These are phyloP conservation scores for Sodiomyces alkalinus DNA, from an alignment of 2,329 filamentous ascomycete genomes.

Conservation along the genomic window DNA sequence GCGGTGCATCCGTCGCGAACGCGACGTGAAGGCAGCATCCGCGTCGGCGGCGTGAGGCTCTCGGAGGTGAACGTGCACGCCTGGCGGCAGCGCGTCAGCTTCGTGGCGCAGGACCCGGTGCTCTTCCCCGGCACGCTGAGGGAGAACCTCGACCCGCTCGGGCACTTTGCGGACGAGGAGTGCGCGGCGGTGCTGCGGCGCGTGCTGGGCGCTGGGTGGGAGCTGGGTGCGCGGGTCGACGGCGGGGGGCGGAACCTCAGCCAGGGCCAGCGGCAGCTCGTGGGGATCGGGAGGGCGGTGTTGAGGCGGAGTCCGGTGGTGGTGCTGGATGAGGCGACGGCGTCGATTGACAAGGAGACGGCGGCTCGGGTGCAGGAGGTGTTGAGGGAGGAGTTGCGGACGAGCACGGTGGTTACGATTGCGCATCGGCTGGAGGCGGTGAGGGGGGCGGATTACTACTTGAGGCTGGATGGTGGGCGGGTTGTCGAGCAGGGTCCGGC, in stretches of 20 bases:
- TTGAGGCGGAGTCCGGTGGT: constrained; percentile 44
- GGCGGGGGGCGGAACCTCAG: constrained; percentile 46
- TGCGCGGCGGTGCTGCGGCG: constrained; percentile 38
- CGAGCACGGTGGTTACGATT: constrained; percentile 49
- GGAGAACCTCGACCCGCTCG: constrained; percentile 54
- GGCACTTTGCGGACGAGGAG: constrained; percentile 36
- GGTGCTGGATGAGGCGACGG: constrained; percentile 50
- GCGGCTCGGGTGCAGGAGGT: constrained; percentile 42
- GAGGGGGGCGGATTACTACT: constrained; percentile 37
- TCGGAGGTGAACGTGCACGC: constrained; percentile 35
- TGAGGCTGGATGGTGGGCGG: constrained; percentile 35
- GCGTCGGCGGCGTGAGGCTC: constrained; percentile 38
- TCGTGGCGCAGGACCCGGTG: constrained; percentile 49
- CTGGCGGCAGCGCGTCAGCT: constrained; percentile 42
- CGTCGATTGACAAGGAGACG: constrained; percentile 44
- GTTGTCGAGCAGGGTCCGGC: constrained; percentile 33
- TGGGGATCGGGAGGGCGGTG: constrained; percentile 44
- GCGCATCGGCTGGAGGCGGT: constrained; percentile 52
- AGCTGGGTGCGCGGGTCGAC: constrained; percentile 35
- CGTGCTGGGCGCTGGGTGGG: constrained; percentile 38
- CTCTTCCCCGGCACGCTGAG: constrained; percentile 43
- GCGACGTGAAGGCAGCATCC: constrained; percentile 35
- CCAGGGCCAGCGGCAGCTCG: constrained; percentile 47
- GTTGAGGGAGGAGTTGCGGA: constrained; percentile 34
- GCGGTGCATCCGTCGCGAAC: constrained; percentile 36